Base-by-base conservation (phyloP, 768 basidiomycete genomes). In the Daedaleopsis nitida region DNA sequence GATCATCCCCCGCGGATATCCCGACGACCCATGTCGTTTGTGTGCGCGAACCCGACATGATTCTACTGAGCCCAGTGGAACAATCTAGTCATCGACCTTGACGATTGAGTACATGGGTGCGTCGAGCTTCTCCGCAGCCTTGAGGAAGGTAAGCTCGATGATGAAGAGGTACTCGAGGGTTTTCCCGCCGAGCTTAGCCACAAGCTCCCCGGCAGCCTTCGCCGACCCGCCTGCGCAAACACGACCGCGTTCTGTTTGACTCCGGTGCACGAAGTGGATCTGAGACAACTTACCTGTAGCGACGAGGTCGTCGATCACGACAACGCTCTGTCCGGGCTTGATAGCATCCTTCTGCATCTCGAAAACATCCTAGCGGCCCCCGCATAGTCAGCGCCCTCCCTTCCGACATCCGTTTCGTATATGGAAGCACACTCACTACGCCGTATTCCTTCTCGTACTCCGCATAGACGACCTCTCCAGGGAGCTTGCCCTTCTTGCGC, bases 401-500 rank as follows among this genome's bases (percentile, higher is more conserved):
- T 8, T 48, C 12, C 7, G 1, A 42, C 11, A 24, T 14, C 11
- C 19, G 19, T 6, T 9, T 16, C 21, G 19, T 7, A 21, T 3
- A 4, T 3, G 9, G 5, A 23, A 47, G 10, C 21, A 47, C 17
- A 76, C 87, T 71, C 66, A 94, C 93, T n/a, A 75, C 69, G 48
- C 95, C 96, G 66, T 98, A 97, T 73, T 99, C 97, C 80, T 97
- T 97, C 74, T 88, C 85, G 67, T 94, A 99, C 21, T 81, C 81
- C 2, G 85, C 89, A 35, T 81, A 79, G 49, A 87, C 81, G 72
- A 89, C 91, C 66, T 85, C 70, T 49, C 97, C 97, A 7, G 97
- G 97, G n/a, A 99, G 81, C 74, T 98, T 99, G 5, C 95, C 96
- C 62, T 79, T 78, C 77, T 99, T 99, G 61, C 97, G 83, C 37